Conservation (phyloP, 1,284 basidiomycete genomes). For the Cryptococcus hybrid region DNA sequence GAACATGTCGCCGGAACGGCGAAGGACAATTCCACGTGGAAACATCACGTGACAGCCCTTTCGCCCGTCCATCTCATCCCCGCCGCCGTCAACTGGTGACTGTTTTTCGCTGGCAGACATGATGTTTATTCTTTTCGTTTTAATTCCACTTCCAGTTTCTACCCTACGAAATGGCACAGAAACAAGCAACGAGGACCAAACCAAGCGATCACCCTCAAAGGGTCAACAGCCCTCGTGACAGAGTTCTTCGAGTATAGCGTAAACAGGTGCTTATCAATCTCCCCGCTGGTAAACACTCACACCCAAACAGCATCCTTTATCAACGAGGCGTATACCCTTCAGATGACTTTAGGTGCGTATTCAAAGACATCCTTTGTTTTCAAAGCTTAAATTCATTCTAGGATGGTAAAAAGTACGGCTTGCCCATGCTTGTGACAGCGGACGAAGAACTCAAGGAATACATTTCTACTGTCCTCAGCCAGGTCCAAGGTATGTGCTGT, state of each 20-base stretch:
- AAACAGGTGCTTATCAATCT: conserved; percentile 66
- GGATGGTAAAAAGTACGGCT: conserved; percentile 99
- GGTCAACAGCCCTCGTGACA: conserved; percentile 90
- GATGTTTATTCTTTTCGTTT: not conserved
- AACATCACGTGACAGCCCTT: too few species aligned
- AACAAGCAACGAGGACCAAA: conserved; percentile 47
- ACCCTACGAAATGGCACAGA: conserved; percentile 42
- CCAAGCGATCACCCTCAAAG: conserved; percentile 81
- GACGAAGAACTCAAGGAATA: conserved; percentile 92
- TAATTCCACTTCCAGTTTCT: not conserved
- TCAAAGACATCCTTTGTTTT: not conserved
- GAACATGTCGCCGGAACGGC: not conserved
- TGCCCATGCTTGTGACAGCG: conserved; percentile 91
- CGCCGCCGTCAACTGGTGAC: not conserved
- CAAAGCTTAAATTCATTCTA: conserved; percentile 37
- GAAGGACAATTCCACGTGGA: too few species aligned
- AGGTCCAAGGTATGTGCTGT: conserved; percentile 75
- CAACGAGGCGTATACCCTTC: conserved; percentile 96
- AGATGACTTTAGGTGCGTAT: conserved; percentile 72
- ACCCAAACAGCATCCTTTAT: conserved; percentile 74
- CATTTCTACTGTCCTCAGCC: conserved; percentile 82
- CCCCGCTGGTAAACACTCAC: not conserved
- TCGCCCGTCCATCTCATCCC: too few species aligned
- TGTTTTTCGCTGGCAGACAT: not conserved
- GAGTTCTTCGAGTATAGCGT: conserved; percentile 99